Evolutionary conservation across 108 stramenopile species (phyloP), one percentile per base, ranked within the genome.

Genomic region (Aurantiochytrium sp.): DNA sequence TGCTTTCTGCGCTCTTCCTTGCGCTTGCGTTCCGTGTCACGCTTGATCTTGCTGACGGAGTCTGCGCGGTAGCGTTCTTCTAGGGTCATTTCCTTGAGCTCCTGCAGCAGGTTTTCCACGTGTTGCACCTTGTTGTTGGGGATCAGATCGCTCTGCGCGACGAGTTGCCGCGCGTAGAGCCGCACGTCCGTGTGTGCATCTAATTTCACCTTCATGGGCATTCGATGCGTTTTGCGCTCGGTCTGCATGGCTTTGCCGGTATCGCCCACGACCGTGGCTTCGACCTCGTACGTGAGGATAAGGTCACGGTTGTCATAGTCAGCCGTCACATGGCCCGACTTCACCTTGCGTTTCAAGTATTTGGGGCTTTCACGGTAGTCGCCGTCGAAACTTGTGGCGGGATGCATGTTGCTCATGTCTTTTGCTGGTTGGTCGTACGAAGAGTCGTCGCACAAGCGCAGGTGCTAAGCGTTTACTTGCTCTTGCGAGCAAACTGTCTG

Each of bases 211-310:
- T 53, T 83, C 76, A 83, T 47, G 44, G 45, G n/a, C 51, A 25
- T 83, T 12, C 51, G 76, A 23, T 83, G 76, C 49, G 76, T 53
- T 45, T 83, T 83, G 45, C 76, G 45, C 76, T 83, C 76, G 12
- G 76, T 83, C 49, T 83, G 76, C 76, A 83, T 83, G 45, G 76
- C 76, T 23, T 83, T 83, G 19, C 76, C 76, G 3, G 49, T 83
- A 23, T 83, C 76, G 25, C 76, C 76, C 0, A 83, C 51, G 25
- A 83, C 76, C 6, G 49, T 83, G 25, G 76, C 76, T 45, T 83
- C 76, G 18, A 83, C 51, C 23, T 47, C 51, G 51, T 83, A 83
- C 3, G 49, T 83, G 49, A 83, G 49, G 51, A 83, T 12, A 8
- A 83, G 28, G 28, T 83, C 76, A 12, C 49, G 45, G 18, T 53